Evolutionary conservation across 139 green algal genomes (phyloP), one percentile per base, ranked within the genome.

Genomic region (Chlorella sp.): DNA sequence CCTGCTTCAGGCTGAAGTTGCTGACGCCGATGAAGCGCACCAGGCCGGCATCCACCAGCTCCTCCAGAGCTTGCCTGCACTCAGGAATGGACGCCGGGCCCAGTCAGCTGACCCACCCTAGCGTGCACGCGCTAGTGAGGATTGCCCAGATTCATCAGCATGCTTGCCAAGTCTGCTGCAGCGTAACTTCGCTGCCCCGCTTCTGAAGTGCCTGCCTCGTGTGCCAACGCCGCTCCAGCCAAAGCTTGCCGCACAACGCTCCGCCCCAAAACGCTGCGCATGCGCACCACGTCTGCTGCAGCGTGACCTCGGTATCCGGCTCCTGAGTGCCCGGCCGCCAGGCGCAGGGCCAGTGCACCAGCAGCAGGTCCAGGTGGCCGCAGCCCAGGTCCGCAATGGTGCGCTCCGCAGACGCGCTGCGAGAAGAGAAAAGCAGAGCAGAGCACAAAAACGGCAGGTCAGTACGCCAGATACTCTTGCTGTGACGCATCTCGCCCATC

Each of bases 311-410:
- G 0, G 65, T 68, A 70, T 94, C 91, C 4, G 12, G 21, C 25
- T 87, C 64, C 38, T 84, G 55, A 9, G 91, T 91, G 44, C 89
- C 94, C 20, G 91, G 87, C 76, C 87, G 23, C 90, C 89, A 96
- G 0, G 95, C 92, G 28, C 95, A 89, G 30, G 94, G 94, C 95
- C 94, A 98, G 86, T 98, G 96, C 55, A 98, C 81, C 56, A 98
- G 89, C 56, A 94, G 88, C 15, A 96, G 78, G 82, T 98, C 95
- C 36, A 98, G 82, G 71, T 97, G 93, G 55, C 90, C 71, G 51
- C 96, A 85, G 9, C 93, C 94, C 74, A 98, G 88, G 47, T 97
- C 92, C 21, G 81, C 73, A 16, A 98, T 70, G 0, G 86, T 90
- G 76, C 93, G 67, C 62, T 94, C 64, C 55, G 87, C 91, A 12